Evolutionary conservation across 257 asterid genomes (phyloP), one percentile per base, ranked within the genome.

Genomic region (Nicotiana tomentosiformis): DNA sequence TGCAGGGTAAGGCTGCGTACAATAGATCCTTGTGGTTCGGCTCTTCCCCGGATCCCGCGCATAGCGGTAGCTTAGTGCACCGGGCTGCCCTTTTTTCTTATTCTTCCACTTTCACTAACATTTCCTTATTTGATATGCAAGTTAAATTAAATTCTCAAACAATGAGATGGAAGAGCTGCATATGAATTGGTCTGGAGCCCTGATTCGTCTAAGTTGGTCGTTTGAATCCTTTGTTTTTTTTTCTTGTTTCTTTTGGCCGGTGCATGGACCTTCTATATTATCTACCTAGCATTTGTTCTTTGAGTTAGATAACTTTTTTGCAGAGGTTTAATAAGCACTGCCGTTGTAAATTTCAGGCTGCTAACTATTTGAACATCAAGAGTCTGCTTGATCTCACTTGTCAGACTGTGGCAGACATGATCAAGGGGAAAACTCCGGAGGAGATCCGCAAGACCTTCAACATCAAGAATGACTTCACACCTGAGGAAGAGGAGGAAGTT

Each of bases 401-500:
- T 62, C 92, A 94, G 82, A 84, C 93, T 10, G 95, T 91, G 2
- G 96, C 97, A 0, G 91, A 90, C 77, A 90, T 90, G 93, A 91
- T 94, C 30, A 92, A 90, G 86, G 94, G 90, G 33, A 93, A 89
- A 88, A 91, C 91, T 0, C 93, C 97, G 0, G 96, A 90, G 86
- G 97, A 94, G 84, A 88, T 94, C 32, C 93, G 98, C 46, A 86
- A 82, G 85, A 89, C 84, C 0, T 93, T 94, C 89, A 88, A 91
- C 90, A 89, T 94, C 67, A 84, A 86, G 87, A 91, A 94, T n/a
- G 95, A 94, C 64, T 90, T 88, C 81, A 88, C 92, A 4, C 94
- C 96, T 0, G 93, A 89, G 81, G 97, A 94, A 74, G 97, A 91
- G 51, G 95, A 88, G 83, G 92, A 90, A 87, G 89, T 94, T 49